A percentile compares a stretch with the other conserved stretches of the same genome.
Evolutionary conservation across 495 filamentous ascomycete genomes (phyloP).

Genomic region (Podospora bellae-mahoneyi): DNA sequence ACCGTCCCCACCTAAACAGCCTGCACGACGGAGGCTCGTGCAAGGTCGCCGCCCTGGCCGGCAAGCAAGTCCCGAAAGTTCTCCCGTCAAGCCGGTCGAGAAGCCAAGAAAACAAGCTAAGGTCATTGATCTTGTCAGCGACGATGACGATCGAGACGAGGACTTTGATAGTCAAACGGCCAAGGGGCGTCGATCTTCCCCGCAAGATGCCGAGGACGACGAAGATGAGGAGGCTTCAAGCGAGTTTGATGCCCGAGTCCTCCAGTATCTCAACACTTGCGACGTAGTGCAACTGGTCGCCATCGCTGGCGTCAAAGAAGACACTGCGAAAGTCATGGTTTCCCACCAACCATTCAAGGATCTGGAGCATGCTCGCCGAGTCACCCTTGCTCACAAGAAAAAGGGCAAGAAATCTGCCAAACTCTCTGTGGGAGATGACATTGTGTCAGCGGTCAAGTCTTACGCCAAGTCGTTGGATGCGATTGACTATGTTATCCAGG

Average conservation of each 20-base stretch:
- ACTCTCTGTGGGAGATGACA: slow-evolving; percentile 38
- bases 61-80: slow-evolving; percentile 17
- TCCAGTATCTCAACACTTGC: slow-evolving; percentile 83
- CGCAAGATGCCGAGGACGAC: slow-evolving; percentile 8
- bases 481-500: slow-evolving; percentile 70
- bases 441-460: slow-evolving; percentile 35
- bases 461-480: slow-evolving; percentile 51
- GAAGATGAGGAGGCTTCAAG: slow-evolving; percentile 8
- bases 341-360: slow-evolving; percentile 63
- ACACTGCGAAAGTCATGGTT: slow-evolving; percentile 62
- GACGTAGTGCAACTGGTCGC: slow-evolving; percentile 67
- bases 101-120: slow-evolving; percentile 8
- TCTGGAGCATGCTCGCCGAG: slow-evolving; percentile 59
- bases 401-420: slow-evolving; percentile 33
- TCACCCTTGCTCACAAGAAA: slow-evolving; percentile 49
- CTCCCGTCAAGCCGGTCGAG: slow-evolving; percentile 19
- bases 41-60: slow-evolving; percentile 29
- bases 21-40: slow-evolving; percentile 30
- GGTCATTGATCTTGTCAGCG: slow-evolving; percentile 31
- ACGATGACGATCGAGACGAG: slow-evolving; percentile 27
- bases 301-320: slow-evolving; percentile 67
- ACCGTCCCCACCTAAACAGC: slow-evolving; percentile 13
- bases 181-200: slow-evolving; percentile 17
- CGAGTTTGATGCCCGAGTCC: slow-evolving; percentile 45
- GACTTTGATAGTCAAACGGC: slow-evolving; percentile 20